A percentile compares a stretch with the other conserved stretches of the same genome.
These are phyloP conservation scores for Penicillium pancosmium DNA, from an alignment of 495 filamentous ascomycete species.

Conservation along the genomic window DNA sequence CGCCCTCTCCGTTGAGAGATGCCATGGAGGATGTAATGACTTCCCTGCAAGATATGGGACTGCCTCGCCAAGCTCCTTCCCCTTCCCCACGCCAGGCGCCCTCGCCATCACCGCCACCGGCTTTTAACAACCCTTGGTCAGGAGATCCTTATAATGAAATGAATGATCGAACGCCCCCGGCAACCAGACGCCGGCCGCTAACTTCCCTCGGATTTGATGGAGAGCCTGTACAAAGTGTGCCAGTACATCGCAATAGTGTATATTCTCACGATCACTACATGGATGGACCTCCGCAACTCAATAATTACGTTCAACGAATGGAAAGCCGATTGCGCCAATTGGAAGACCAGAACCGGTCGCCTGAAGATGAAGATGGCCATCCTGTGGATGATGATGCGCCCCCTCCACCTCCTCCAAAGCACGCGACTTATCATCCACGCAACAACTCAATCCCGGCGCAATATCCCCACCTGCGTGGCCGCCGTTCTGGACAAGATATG, in stretches of 20 bases:
- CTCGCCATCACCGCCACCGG: conserved; percentile 53
- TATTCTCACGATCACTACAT: conserved; percentile 51
- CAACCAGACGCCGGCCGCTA: conserved; percentile 54
- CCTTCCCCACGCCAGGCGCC: conserved; percentile 49
- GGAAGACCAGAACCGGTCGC: conserved; percentile 60
- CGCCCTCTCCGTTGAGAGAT: conserved; percentile 86
- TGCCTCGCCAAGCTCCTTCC: conserved; percentile 53
- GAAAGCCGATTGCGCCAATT: conserved; percentile 75
- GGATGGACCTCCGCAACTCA: conserved; percentile 68
- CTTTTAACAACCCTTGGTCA: conserved; percentile 80
- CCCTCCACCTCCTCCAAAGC: conserved; percentile 65
- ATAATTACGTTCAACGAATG: conserved; percentile 88
- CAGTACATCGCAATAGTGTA: conserved; percentile 38
- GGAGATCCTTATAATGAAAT: conserved; percentile 81
- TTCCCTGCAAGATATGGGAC: conserved; percentile 86
- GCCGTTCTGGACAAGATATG: conserved; percentile 86
- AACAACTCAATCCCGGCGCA: conserved; percentile 49
- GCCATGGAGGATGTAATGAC: conserved; percentile 99
- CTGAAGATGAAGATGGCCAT: conserved; percentile 37
- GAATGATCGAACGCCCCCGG: conserved; percentile 35
- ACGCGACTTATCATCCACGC: conserved; percentile 48
- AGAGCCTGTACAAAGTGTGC: conserved; percentile 10
- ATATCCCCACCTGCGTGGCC: conserved; percentile 50
- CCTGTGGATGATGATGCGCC: conserved; percentile 55
- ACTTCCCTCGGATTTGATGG: conserved; percentile 72